phyloP scores from a whole-genome alignment of 2,329 filamentous ascomycete genomes.

The Colletotrichum sp. region DNA sequence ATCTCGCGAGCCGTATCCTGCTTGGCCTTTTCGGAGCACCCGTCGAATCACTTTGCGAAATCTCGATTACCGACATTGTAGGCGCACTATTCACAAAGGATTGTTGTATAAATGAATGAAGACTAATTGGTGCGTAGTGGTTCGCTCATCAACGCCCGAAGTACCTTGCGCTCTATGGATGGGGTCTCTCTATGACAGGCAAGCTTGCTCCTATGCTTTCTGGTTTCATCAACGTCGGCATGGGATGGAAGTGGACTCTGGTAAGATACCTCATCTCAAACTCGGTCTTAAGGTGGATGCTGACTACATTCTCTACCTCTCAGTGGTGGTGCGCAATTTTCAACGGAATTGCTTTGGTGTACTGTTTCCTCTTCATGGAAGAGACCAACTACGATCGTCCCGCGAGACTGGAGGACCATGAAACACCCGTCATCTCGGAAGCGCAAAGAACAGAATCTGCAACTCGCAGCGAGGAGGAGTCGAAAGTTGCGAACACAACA shows the following conservation, averaged over 20 bases:
- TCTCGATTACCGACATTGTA: constrained; percentile 46
- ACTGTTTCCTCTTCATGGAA: constrained; percentile 62
- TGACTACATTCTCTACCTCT: background rate
- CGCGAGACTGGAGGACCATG: background rate
- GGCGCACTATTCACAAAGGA: background rate
- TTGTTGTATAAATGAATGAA: accelerated
- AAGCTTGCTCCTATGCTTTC: constrained; percentile 50
- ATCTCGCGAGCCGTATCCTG: constrained; percentile 50
- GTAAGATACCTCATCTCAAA: background rate
- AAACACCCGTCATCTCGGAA: background rate
- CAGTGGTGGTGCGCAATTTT: constrained; percentile 46
- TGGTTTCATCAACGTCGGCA: constrained; percentile 47
- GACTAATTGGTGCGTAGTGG: constrained; percentile 22
- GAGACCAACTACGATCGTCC: constrained; percentile 59
- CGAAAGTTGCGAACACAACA: background rate
- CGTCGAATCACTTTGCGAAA: constrained; percentile 51
- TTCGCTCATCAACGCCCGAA: constrained; percentile 48
- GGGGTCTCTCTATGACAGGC: constrained; percentile 43
- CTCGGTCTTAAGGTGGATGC: background rate
- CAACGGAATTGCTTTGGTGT: constrained; percentile 35
- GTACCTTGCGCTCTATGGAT: constrained; percentile 47
- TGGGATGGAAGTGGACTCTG: constrained; percentile 47
- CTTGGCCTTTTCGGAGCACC: constrained; percentile 49
- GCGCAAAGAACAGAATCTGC: background rate
- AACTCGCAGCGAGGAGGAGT: background rate